Evolutionary conservation across 345 rosid species (phyloP).

Genomic region (Camelina laxa): DNA sequence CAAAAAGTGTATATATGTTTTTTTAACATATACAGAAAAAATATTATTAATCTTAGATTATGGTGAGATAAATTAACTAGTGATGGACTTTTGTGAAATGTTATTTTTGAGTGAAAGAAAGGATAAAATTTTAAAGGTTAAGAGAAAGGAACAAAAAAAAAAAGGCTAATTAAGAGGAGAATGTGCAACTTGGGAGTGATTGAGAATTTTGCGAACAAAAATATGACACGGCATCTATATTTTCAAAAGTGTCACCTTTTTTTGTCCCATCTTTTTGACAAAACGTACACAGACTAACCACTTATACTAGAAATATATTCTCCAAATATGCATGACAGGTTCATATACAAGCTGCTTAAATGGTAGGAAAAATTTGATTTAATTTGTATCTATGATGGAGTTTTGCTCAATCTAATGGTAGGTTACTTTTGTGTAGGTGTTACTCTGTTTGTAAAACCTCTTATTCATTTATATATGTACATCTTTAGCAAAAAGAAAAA

Average conservation of each 20-base stretch:
- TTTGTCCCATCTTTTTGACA: conserved; percentile 37
- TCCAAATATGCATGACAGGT: background rate
- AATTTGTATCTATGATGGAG: background rate
- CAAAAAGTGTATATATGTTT: no score
- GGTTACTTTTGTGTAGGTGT: no score
- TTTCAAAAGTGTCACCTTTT: conserved; percentile 16
- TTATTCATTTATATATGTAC: no score
- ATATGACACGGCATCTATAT: conserved; percentile 14
- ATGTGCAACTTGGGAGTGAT: background rate
- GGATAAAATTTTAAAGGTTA: background rate
- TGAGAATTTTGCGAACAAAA: conserved; percentile 8
- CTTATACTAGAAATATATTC: conserved; percentile 12
- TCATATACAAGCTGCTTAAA: background rate
- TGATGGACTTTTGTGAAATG: background rate
- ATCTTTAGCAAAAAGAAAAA: no score
- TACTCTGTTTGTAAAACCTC: no score
- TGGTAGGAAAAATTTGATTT: background rate
- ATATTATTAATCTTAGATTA: no score
- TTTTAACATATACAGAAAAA: no score
- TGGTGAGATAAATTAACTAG: background rate
- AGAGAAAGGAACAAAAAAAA: no score
- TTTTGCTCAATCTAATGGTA: background rate
- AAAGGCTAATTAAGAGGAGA: background rate
- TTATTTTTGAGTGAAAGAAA: background rate
- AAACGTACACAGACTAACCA: conserved; percentile 18